Base-by-base conservation (phyloP, 1,284 basidiomycete genomes). In the Xanthoconium separans region DNA sequence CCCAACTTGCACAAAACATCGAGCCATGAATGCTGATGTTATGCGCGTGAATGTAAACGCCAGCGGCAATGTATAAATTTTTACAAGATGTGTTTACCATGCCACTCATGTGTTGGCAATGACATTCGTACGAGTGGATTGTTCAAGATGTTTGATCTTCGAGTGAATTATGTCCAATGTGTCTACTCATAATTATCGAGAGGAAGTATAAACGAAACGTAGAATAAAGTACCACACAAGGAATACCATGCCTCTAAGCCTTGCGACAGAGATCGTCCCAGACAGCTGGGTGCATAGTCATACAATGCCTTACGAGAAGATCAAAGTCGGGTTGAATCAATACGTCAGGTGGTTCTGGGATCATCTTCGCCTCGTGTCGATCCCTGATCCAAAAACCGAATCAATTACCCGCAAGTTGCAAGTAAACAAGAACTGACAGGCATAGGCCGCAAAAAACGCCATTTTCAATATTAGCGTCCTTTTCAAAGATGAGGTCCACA, bases 1-100 rank as follows among this genome's bases (percentile, higher is more conserved):
- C 77, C 40, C 71, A 69, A 44, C 76, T 90, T 56, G 77, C 83
- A 10, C 61, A 76, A 51, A 59, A 68, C 4, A 76, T 84, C 22
- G 46, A 61, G 16, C 53, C 62, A 42, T 68, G 48, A 61, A 18
- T 12, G 13, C 2, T 37, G n/a, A 16, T 34, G 13, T 33, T 15
- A 15, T 36, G 16, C 9, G 34, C 9, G n/a, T 37, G 10, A 10
- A 37, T 10, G n/a, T 16, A 16, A 36, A 16, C 7, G 34, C 34
- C 22, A 15, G 7, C 8, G 8, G 34, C 34, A 16, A 36, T 36
- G 16, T 8, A 16, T n/a, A 15, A 36, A 8, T 16, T 36, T 36
- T 36, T 22, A 36, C 16, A 36, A n/a, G 7, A 52, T 31, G 18
- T 20, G 12, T 49, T 22, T 8, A 16, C 33, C 15, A 22, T n/a